Base-by-base conservation (phyloP, 2,329 filamentous ascomycete genomes). In the Aspergillus fumigatus region DNA sequence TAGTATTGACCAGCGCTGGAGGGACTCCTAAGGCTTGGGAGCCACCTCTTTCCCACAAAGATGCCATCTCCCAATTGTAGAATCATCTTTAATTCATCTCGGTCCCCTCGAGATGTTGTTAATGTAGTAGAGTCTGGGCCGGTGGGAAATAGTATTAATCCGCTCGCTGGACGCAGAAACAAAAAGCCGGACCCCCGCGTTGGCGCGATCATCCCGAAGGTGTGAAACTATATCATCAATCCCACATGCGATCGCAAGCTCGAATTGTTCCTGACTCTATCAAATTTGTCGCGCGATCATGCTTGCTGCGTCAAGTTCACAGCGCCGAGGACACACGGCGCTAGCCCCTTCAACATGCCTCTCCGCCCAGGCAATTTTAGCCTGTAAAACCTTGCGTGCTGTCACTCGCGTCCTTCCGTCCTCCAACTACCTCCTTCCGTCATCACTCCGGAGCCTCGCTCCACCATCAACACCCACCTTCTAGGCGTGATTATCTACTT, bases 71-170 rank as follows among this genome's bases (percentile, higher is more conserved):
- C 19, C 10, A 17, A 17, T 27, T 21, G 26, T 29, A 48, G 7
- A 56, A 53, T 26, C 50, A 40, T 38, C 48, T 26, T 27, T 41
- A 48, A n/a, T 47, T 54, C 48, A 14, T 47, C 43, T 23, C 3
- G 8, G 38, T 53, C 49, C 27, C 43, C 35, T 25, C 19, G 51
- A 43, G 55, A 53, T 35, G 49, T 56, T 55, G 59, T 56, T 55
- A 57, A 54, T 56, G 58, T 53, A 51, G 61, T 59, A 61, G 25
- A 50, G 48, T 59, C 57, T 62, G 59, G 60, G 59, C 61, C 61
- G 62, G 57, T 61, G 61, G 71, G 71, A 72, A 74, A 74, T 73
- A 72, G 70, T 73, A 66, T 73, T 74, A 74, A 73, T 74, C 71
- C 71, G 71, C 43, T 65, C 65, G 64, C 64, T 63, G 67, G 62